Evolutionary conservation across 176 grass and related monocot species (phyloP).

Genomic region (Oryza glumipatula): DNA sequence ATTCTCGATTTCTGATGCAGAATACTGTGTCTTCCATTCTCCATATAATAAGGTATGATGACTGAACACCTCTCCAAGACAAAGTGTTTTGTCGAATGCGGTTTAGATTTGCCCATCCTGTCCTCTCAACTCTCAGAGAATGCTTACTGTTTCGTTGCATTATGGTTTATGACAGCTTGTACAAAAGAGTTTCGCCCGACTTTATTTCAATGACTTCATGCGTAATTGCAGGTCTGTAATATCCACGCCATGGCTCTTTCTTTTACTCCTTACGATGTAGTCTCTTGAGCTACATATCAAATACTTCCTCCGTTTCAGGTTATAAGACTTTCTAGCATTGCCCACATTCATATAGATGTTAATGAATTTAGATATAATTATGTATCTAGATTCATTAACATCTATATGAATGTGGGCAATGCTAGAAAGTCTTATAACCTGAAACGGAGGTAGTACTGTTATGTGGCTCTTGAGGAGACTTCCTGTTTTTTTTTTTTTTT

Average conservation of each 20-base stretch:
- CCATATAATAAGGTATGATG: constrained; percentile 92
- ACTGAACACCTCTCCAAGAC: not conserved
- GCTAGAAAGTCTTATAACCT: no score
- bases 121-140: constrained; percentile 4
- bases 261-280: not conserved
- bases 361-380: no score
- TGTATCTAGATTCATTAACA: no score
- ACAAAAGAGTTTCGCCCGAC: constrained; percentile 90
- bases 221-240: constrained; percentile 70
- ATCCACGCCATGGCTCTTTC: not conserved
- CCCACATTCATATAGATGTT: no score
- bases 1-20: constrained; percentile 82
- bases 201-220: constrained; percentile 92
- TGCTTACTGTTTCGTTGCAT: not conserved
- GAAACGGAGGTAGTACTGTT: not conserved
- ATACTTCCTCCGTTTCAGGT: not conserved
- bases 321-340: no score
- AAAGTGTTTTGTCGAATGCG: not conserved
- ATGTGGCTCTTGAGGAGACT: not conserved
- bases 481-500: constrained; percentile 11
- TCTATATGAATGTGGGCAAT: no score
- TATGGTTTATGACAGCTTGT: constrained; percentile 67
- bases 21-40: constrained; percentile 98
- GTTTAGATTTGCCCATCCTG: constrained; percentile 2
- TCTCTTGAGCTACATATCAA: not conserved